Evolutionary conservation across 2,329 filamentous ascomycete species (phyloP), one percentile per base, ranked within the genome.

Genomic region (Beauveria sp.): DNA sequence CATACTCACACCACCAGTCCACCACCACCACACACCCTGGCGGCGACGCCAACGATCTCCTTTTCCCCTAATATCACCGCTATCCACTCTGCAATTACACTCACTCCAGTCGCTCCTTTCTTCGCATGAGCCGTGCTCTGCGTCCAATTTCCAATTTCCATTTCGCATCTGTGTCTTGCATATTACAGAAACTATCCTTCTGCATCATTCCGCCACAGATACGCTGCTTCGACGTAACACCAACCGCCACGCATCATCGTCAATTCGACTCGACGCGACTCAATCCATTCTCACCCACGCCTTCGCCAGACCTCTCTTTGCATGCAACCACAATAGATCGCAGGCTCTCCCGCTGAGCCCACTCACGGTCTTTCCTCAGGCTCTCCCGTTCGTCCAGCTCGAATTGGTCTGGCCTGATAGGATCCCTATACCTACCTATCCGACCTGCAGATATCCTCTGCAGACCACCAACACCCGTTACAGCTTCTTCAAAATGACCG

Each of bases 401-500:
- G 52, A 62, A 53, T 58, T 26, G 47, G 54, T 55, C 37, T 61
- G 51, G 50, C 58, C 58, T 61, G 58, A 55, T 61, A 48, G 51
- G 58, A 55, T 44, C 30, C 37, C 20, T 52, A 59, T 37, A 26
- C 58, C 30, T 22, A 47, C 50, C 48, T 47, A 20, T 37, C 51
- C 10, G 30, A 50, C 37, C 58, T 54, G 57, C 57, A 60, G 57
- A 54, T 41, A 57, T 30, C 18, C 34, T 47, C 34, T 54, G 34
- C 60, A 47, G 56, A 59, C 18, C 54, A n/a, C 30, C 43, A 37
- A 57, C 26, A 47, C 26, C 30, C 37, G 37, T 63, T 63, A 55
- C 47, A 64, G 58, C 56, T 67, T 55, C 65, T 62, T 64, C 68
- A 86, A 70, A 67, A 96, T 96, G 90, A 90, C 89, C 51, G 85